Conservation (phyloP, 768 basidiomycete species). For the Boletus bicolor region DNA sequence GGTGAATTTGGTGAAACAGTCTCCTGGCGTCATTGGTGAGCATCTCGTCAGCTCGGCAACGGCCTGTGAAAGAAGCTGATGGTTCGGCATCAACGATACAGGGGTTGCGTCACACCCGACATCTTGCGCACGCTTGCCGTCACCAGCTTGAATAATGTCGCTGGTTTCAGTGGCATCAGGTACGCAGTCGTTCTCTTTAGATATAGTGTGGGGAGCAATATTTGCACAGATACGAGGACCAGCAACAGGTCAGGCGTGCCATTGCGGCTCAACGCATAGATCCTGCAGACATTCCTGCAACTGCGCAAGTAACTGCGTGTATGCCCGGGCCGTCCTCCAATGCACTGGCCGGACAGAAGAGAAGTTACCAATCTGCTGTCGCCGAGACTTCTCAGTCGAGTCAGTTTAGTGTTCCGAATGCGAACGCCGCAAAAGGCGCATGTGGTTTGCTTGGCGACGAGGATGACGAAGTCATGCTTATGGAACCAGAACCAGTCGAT, state of each 20-base stretch:
- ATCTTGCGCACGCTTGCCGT: constrained; percentile 51
- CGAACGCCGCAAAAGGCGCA: constrained; percentile 8
- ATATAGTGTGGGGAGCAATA: not conserved
- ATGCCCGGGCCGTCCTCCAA: constrained; percentile 10
- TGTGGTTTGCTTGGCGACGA: constrained; percentile 34
- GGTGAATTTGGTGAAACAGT: constrained; percentile 58
- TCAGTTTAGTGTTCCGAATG: constrained; percentile 15
- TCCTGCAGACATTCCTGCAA: constrained; percentile 51
- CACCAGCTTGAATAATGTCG: constrained; percentile 39
- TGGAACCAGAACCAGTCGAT: constrained; percentile 51
- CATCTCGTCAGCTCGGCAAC: constrained; percentile 7
- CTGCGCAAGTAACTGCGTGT: constrained; percentile 32
- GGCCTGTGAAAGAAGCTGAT: constrained; percentile 18
- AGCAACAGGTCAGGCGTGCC: constrained; percentile 59
- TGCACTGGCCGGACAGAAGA: constrained; percentile 33
- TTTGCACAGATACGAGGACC: constrained; percentile 50
- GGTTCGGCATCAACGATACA: constrained; percentile 23
- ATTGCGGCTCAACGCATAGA: constrained; percentile 53
- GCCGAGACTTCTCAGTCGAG: constrained; percentile 12
- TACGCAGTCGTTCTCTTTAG: constrained; percentile 26
- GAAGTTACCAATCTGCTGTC: constrained; percentile 41
- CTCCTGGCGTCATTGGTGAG: constrained; percentile 76
- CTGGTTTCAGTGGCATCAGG: constrained; percentile 53
- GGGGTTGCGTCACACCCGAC: constrained; percentile 69
- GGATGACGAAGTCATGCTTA: constrained; percentile 38